These are phyloP conservation scores for Prunus mira DNA, from an alignment of 306 rosid species.

Conservation along the genomic window DNA sequence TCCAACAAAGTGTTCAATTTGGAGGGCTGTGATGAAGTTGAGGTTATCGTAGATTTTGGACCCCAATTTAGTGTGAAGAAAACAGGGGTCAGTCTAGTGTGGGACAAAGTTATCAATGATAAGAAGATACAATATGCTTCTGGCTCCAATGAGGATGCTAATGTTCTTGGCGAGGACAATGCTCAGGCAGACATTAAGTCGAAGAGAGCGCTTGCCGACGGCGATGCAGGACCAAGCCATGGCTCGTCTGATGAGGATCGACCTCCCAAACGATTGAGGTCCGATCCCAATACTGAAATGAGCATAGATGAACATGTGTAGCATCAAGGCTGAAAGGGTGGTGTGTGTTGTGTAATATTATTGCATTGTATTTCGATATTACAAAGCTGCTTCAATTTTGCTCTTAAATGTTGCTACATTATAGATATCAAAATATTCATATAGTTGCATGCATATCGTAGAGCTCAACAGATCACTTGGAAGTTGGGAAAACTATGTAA, in stretches of 20 bases:
- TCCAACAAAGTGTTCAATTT: background rate
- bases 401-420: no score
- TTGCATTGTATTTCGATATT: no score
- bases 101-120: background rate
- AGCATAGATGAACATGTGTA: background rate
- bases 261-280: background rate
- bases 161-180: background rate
- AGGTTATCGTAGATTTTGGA: conserved; percentile 17
- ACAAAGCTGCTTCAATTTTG: no score
- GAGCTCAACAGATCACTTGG: background rate
- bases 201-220: background rate
- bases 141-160: background rate
- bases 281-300: background rate
- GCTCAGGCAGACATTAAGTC: background rate
- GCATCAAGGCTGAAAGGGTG: background rate
- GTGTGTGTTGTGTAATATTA: no score
- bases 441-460: background rate
- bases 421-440: no score
- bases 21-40: conserved; percentile 19
- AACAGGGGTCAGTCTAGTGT: conserved; percentile 7
- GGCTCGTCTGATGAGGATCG: background rate
- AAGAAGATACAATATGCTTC: background rate
- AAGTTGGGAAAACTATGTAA: no score
- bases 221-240: background rate
- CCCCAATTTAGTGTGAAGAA: conserved; percentile 9